Evolutionary conservation across 371 early-diverging fungal species (phyloP).

Genomic region (Mucor irregularis): DNA sequence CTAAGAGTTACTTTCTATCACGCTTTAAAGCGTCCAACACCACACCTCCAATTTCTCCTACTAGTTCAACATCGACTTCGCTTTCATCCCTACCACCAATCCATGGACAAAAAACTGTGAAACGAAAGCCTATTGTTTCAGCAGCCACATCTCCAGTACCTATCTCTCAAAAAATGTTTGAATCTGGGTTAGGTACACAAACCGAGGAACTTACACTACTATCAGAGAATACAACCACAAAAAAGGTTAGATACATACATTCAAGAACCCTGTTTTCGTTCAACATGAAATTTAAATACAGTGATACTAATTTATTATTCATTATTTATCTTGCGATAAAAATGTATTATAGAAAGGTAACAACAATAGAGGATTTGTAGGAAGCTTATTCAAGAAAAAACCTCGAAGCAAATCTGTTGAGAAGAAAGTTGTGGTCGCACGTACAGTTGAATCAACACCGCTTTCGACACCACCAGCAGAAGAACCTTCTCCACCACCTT

Average conservation of each 20-base stretch:
- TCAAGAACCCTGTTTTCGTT: background rate
- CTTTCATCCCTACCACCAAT: slow-evolving; percentile 10
- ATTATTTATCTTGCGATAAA: background rate
- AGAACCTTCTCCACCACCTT: background rate
- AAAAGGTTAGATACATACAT: slow-evolving; percentile 23
- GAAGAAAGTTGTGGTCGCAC: background rate
- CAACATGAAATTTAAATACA: background rate
- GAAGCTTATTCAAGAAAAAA: slow-evolving; percentile 14
- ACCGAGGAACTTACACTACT: slow-evolving; percentile 1
- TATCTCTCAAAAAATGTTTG: slow-evolving; percentile 7
- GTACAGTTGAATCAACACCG: slow-evolving; percentile 6
- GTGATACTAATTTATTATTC: background rate
- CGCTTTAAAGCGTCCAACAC: slow-evolving; percentile 3
- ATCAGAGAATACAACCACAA: slow-evolving; percentile 8
- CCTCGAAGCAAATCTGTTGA: slow-evolving; percentile 14
- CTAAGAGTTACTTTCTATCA: slow-evolving; percentile 9
- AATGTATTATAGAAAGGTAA: background rate
- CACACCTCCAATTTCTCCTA: background rate
- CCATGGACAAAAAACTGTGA: slow-evolving; percentile 13
- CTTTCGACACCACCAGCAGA: background rate
- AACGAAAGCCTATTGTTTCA: slow-evolving; percentile 12
- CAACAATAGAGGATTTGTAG: slow-evolving; percentile 3
- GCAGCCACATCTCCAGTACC: background rate
- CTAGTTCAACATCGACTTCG: too few species aligned
- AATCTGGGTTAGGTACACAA: slow-evolving; percentile 10